Evolutionary conservation across 2,329 filamentous ascomycete genomes (phyloP).

Genomic region (Colletotrichum endophyticum): DNA sequence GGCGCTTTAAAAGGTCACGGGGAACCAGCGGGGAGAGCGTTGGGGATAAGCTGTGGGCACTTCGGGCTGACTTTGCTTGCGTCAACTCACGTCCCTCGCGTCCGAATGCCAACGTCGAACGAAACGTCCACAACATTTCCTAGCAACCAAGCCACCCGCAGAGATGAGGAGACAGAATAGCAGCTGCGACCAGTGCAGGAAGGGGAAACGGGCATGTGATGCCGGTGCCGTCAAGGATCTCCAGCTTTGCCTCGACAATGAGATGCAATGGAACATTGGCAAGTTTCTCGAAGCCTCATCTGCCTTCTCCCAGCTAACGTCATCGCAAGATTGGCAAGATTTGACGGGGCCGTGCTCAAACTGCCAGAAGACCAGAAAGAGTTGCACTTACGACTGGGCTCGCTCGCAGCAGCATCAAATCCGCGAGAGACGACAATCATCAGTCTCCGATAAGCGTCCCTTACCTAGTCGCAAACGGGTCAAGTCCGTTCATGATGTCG

Average conservation of each 20-base stretch:
- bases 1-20: background rate
- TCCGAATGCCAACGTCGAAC: background rate
- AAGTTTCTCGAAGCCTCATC: background rate
- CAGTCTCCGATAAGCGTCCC: background rate
- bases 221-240: slow-evolving; percentile 11
- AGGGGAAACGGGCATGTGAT: slow-evolving; percentile 28
- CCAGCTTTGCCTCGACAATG: background rate
- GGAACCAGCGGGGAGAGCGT: background rate
- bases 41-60: background rate
- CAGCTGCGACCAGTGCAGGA: slow-evolving; percentile 29
- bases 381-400: slow-evolving; percentile 32
- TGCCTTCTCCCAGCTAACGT: background rate
- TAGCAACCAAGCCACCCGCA: background rate
- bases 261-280: slow-evolving; percentile 2
- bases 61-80: background rate
- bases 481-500: background rate
- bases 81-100: background rate
- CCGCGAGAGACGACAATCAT: background rate
- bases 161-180: slow-evolving; percentile 23
- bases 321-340: background rate
- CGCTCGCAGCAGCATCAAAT: slow-evolving; percentile 16
- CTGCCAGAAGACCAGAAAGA: slow-evolving; percentile 32
- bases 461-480: background rate
- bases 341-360: slow-evolving; percentile 28
- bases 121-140: background rate